Evolutionary conservation across 1,284 basidiomycete species (phyloP), one percentile per base, ranked within the genome.

Genomic region (Sanghuangporus baumii): DNA sequence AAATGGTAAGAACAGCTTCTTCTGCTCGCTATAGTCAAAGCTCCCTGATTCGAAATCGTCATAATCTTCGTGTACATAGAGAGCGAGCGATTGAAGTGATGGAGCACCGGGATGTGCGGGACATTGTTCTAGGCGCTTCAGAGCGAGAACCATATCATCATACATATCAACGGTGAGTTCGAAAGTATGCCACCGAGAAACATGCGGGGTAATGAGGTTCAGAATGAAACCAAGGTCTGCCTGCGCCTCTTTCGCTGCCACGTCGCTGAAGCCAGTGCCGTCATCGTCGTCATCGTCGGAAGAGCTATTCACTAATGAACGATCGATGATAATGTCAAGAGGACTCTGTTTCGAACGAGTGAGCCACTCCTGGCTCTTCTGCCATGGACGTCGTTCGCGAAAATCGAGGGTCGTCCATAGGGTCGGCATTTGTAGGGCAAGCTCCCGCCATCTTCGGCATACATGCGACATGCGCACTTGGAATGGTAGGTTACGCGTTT

Each of bases 121-220:
- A 11, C 80, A 75, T 37, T 84, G 71, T 1, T 76, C 73, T 11
- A 65, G 8, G 38, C 31, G 41, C 14, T 70, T 67, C 20, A 88
- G 74, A 12, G 80, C 71, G 37, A 67, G 59, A 64, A 79, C 74
- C 71, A 87, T 81, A 68, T 79, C 76, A 2, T 69, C 69, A 68
- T 82, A 86, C 31, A 73, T 67, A 36, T 70, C 73, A 34, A 78
- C 80, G 4, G 71, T 69, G 61, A 86, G 70, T 43, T 79, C 75
- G 64, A 88, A 73, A 18, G 71, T 61, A 47, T 75, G 75, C 86
- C 85, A 88, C 20, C 81, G 79, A 11, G 71, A 69, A 55, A 81
- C 74, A 66, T 82, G 78, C 0, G 86, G 82, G 37, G 78, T 69
- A 57, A 88, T 73, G 52, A 88, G 69, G 51, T 80, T 75, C 37